These are phyloP conservation scores for Salvia hispanica DNA, from an alignment of 257 asterid species.

Conservation along the genomic window DNA sequence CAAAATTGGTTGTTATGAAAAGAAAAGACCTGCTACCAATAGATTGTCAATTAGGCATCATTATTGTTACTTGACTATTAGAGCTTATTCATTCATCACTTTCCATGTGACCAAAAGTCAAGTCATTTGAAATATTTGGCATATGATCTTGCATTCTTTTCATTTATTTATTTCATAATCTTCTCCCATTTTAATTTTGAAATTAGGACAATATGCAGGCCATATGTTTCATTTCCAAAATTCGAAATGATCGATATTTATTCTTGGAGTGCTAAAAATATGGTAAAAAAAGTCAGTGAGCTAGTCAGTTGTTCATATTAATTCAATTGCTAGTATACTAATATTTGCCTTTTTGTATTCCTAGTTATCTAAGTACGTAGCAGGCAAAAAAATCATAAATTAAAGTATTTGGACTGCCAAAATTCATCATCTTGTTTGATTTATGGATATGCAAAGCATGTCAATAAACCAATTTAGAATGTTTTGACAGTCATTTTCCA, in stretches of 20 bases:
- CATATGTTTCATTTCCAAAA: not conserved
- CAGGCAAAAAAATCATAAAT: too few species aligned
- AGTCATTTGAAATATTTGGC: conserved; percentile 14
- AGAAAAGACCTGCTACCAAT: conserved; percentile 27
- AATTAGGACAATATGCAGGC: too few species aligned
- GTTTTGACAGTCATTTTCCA: not conserved
- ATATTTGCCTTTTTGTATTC: not conserved
- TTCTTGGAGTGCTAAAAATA: not conserved
- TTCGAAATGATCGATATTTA: not conserved
- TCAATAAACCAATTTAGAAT: not conserved
- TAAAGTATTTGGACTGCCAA: too few species aligned
- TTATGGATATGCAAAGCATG: not conserved
- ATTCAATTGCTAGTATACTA: too few species aligned
- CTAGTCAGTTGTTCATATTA: too few species aligned
- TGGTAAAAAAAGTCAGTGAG: too few species aligned
- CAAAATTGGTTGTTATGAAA: conserved; percentile 32
- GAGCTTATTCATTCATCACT: conserved; percentile 34
- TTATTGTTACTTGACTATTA: conserved; percentile 31
- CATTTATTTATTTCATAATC: not conserved
- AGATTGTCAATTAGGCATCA: conserved; percentile 31
- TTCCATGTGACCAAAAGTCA: conserved; percentile 26
- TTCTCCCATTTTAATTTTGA: too few species aligned
- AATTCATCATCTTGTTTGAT: not conserved
- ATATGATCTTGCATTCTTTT: not conserved
- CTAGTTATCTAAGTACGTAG: too few species aligned